phyloP scores from a whole-genome alignment of 2,329 filamentous ascomycete species.

The Zasmidium citrigriseum region DNA sequence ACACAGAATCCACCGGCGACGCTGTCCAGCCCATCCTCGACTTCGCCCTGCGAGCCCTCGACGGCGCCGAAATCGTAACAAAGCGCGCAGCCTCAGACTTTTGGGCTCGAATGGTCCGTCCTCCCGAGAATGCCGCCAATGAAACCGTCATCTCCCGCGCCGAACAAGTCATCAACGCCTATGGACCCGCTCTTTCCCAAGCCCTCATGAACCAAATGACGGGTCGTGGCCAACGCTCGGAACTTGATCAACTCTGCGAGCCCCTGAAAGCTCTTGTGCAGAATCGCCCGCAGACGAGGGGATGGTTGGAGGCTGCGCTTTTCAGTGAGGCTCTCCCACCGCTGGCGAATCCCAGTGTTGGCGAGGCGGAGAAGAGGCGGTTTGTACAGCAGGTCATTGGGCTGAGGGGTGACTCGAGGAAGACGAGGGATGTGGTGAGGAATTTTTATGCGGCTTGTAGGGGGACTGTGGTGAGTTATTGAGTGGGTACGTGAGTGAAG shows the following conservation, averaged over 20 bases:
- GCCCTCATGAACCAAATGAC: constrained; percentile 66
- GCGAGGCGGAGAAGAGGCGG: constrained; percentile 58
- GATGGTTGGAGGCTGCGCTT: constrained; percentile 59
- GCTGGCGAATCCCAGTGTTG: constrained; percentile 55
- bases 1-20: constrained; percentile 59
- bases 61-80: constrained; percentile 71
- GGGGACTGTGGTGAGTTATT: constrained; percentile 38
- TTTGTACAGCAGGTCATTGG: constrained; percentile 68
- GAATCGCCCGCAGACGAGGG: constrained; percentile 28
- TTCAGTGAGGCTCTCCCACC: constrained; percentile 54
- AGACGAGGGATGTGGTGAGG: constrained; percentile 67
- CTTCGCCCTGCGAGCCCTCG: constrained; percentile 70
- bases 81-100: constrained; percentile 74
- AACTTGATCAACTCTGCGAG: constrained; percentile 70
- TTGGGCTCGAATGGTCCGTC: constrained; percentile 62
- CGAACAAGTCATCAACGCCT: constrained; percentile 52
- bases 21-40: constrained; percentile 56
- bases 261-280: constrained; percentile 66
- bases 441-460: constrained; percentile 74
- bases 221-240: constrained; percentile 68
- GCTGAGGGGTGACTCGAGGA: constrained; percentile 61
- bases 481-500: background rate
- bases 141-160: constrained; percentile 19
- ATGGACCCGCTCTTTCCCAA: constrained; percentile 63
- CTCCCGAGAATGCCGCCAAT: constrained; percentile 40